Percentiles rank a stretch among this genome's conserved stretches.
phyloP scores from a whole-genome alignment of 106 monocot genomes.

The Acorus calamus region DNA sequence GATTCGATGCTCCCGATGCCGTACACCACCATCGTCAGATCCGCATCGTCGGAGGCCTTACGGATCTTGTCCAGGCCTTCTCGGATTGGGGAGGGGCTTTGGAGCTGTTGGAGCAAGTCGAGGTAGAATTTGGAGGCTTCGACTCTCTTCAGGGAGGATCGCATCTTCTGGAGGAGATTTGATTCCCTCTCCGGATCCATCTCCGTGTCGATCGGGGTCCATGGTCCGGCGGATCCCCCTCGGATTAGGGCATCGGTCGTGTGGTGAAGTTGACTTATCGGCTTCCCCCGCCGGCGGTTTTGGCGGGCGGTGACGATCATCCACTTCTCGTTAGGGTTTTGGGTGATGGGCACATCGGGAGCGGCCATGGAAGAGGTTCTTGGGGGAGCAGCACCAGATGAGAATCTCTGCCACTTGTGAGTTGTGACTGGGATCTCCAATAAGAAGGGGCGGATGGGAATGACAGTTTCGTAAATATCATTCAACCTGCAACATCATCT shows the following conservation, averaged over 20 bases:
- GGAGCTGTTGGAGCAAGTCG: slow-evolving; percentile 39
- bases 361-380: background rate
- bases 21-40: slow-evolving; percentile 44
- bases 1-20: slow-evolving; percentile 77
- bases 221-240: slow-evolving; percentile 11
- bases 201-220: slow-evolving; percentile 43
- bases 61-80: slow-evolving; percentile 4
- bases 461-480: no score
- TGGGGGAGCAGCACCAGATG: no score
- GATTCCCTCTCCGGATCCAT: slow-evolving; percentile 20
- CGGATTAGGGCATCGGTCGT: slow-evolving; percentile 8
- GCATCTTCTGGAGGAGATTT: slow-evolving; percentile 30
- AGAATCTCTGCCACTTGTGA: background rate
- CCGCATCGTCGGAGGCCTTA: background rate
- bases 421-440: slow-evolving; percentile 6
- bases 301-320: slow-evolving; percentile 35
- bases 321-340: slow-evolving; percentile 22
- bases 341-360: slow-evolving; percentile 7
- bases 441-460: no score
- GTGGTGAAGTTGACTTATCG: background rate
- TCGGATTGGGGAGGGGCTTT: slow-evolving; percentile 14
- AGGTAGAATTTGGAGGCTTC: slow-evolving; percentile 37
- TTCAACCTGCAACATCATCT: no score
- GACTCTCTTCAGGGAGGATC: slow-evolving; percentile 28
- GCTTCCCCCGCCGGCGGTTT: slow-evolving; percentile 10